Evolutionary conservation across 768 basidiomycete species (phyloP).

Genomic region (Mycena vulgaris): DNA sequence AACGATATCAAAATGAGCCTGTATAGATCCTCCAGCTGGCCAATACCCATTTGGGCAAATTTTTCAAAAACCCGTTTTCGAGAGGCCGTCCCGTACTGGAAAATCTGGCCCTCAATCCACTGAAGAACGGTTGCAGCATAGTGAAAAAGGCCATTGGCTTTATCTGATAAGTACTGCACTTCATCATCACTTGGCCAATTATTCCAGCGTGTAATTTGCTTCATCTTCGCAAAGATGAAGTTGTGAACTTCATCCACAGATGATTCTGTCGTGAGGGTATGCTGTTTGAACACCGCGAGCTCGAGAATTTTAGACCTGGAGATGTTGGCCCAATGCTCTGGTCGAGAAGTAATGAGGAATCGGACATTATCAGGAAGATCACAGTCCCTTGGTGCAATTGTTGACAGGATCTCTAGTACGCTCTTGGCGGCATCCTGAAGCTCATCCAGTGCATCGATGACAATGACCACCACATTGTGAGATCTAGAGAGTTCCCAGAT

Average conservation of each 20-base stretch:
- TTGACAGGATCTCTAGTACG: not conserved
- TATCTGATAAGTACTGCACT: not conserved
- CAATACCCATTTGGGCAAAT: slow-evolving; percentile 8
- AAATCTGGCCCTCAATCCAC: slow-evolving; percentile 6
- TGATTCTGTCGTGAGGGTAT: not conserved
- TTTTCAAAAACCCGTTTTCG: not conserved
- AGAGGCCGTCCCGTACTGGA: not conserved
- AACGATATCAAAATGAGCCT: slow-evolving; percentile 17
- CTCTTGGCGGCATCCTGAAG: not conserved
- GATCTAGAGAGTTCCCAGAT: slow-evolving; percentile 16
- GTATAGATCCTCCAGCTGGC: slow-evolving; percentile 9
- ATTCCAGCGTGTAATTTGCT: slow-evolving; percentile 6
- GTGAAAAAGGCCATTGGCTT: slow-evolving; percentile 17
- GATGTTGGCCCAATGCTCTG: slow-evolving; percentile 23
- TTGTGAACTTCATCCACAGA: slow-evolving; percentile 1
- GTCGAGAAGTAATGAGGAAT: slow-evolving; percentile 18
- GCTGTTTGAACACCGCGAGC: slow-evolving; percentile 1
- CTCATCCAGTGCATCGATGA: slow-evolving; percentile 24
- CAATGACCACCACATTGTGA: not conserved
- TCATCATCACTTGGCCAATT: not conserved
- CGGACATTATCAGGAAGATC: slow-evolving; percentile 20
- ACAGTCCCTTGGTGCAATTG: slow-evolving; percentile 4
- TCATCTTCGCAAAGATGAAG: slow-evolving; percentile 3
- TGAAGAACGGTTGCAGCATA: slow-evolving; percentile 22
- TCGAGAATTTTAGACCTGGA: slow-evolving; percentile 14